phyloP scores from a whole-genome alignment of 306 rosid species.

The Vigna reflexopilosa region DNA sequence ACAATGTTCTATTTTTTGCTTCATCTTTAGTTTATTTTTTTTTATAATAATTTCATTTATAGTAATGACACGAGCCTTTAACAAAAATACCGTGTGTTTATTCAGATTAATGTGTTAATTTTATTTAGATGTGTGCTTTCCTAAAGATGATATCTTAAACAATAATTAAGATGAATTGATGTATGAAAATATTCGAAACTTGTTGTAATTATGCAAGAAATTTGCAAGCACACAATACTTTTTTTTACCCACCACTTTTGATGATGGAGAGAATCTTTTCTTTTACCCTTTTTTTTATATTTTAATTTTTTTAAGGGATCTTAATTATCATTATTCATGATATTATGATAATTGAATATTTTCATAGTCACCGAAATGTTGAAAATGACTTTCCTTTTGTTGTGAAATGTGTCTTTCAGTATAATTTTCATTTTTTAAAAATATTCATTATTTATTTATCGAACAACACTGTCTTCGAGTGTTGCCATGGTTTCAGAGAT shows the following conservation, averaged over 20 bases:
- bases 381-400: background rate
- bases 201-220: conserved; percentile 12
- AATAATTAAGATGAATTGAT: conserved; percentile 5
- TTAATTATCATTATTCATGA: background rate
- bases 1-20: background rate
- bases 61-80: background rate
- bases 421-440: background rate
- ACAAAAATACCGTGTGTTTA: too few relatives aligned
- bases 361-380: background rate
- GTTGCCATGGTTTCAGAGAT: too few relatives aligned
- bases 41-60: background rate
- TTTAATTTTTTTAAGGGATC: background rate
- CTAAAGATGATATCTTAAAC: background rate
- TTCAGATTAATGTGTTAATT: too few relatives aligned
- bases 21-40: background rate
- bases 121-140: background rate
- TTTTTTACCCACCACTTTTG: too few relatives aligned
- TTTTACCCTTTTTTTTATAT: background rate
- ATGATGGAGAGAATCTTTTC: background rate
- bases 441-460: background rate
- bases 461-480: too few relatives aligned
- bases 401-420: background rate
- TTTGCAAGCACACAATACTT: too few relatives aligned
- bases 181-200: conserved; percentile 24
- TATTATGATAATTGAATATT: background rate